phyloP scores from a whole-genome alignment of 805 yeast species.

The Candida maesae region DNA sequence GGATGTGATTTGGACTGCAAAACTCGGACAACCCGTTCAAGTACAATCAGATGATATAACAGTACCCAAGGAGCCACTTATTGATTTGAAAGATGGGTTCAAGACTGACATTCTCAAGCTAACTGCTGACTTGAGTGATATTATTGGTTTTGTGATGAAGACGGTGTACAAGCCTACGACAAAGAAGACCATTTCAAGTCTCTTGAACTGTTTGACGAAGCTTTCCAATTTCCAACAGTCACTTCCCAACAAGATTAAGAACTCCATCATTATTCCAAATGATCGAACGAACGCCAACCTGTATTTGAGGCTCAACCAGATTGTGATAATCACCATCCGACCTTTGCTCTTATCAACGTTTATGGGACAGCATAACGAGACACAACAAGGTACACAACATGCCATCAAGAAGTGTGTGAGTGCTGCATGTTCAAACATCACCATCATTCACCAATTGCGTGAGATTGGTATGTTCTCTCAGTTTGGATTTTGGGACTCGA shows the following conservation, averaged over 20 bases:
- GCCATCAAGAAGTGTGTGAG: conserved; percentile 30
- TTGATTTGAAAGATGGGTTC: conserved; percentile 29
- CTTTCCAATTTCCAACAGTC: conserved; percentile 25
- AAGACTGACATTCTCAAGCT: conserved; percentile 28
- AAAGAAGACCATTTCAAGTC: conserved; percentile 25
- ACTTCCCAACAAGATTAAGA: conserved; percentile 20
- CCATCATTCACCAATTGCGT: conserved; percentile 27
- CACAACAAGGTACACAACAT: conserved; percentile 22
- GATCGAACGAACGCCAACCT: conserved; percentile 32
- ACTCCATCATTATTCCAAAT: conserved; percentile 16
- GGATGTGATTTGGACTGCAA: conserved; percentile 36
- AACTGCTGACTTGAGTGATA: conserved; percentile 23
- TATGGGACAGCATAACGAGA: conserved; percentile 26
- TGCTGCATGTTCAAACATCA: conserved; percentile 32
- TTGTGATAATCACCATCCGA: conserved; percentile 33
- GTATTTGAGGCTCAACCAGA: conserved; percentile 33
- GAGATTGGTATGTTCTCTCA: conserved; percentile 30
- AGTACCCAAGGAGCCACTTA: conserved; percentile 23
- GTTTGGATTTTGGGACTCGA: conserved; percentile 39
- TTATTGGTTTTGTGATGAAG: conserved; percentile 31
- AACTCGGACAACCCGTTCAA: conserved; percentile 35
- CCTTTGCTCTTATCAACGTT: conserved; percentile 34
- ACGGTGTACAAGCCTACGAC: conserved; percentile 31
- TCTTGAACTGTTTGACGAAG: conserved; percentile 22
- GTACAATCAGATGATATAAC: conserved; percentile 32